Evolutionary conservation across 768 basidiomycete genomes (phyloP).

Genomic region (Lentinula raphanica): DNA sequence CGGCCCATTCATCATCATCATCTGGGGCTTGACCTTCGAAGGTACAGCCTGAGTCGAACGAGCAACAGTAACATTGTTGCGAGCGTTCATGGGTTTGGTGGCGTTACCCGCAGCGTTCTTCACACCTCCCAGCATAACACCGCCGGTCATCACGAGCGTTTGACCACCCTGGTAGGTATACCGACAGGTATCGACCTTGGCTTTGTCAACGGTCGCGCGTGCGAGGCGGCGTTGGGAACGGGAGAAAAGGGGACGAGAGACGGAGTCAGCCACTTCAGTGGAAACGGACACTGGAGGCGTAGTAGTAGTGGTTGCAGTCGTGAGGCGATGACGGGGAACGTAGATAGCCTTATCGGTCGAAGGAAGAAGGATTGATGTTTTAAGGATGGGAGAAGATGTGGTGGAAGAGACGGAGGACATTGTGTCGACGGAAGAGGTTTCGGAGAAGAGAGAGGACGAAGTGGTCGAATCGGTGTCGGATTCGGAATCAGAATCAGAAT

Average conservation of each 20-base stretch:
- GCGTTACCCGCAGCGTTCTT: not conserved
- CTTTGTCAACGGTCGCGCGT: not conserved
- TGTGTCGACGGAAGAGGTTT: not conserved
- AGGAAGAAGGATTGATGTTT: not conserved
- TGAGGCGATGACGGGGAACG: not conserved
- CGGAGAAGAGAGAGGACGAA: conserved; percentile 1
- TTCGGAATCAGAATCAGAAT: conserved; percentile 3
- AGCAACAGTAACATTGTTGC: not conserved
- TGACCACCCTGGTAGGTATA: conserved; percentile 7
- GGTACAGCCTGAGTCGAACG: not conserved
- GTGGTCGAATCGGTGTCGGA: conserved; percentile 4
- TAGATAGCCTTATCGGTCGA: not conserved
- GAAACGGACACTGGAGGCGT: not conserved
- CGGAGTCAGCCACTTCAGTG: not conserved
- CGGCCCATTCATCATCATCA: not conserved
- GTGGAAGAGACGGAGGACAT: conserved; percentile 4
- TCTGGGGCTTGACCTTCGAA: not conserved
- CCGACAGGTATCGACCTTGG: not conserved
- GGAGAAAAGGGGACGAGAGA: not conserved
- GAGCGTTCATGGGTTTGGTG: not conserved
- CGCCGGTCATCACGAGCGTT: conserved; percentile 4
- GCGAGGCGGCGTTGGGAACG: conserved; percentile 5
- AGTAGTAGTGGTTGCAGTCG: not conserved
- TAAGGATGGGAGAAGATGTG: not conserved
- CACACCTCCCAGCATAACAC: conserved; percentile 6